Evolutionary conservation across 225 moss, liverwort and hornwort species (phyloP).

Genomic region (Polytrichum commune): DNA sequence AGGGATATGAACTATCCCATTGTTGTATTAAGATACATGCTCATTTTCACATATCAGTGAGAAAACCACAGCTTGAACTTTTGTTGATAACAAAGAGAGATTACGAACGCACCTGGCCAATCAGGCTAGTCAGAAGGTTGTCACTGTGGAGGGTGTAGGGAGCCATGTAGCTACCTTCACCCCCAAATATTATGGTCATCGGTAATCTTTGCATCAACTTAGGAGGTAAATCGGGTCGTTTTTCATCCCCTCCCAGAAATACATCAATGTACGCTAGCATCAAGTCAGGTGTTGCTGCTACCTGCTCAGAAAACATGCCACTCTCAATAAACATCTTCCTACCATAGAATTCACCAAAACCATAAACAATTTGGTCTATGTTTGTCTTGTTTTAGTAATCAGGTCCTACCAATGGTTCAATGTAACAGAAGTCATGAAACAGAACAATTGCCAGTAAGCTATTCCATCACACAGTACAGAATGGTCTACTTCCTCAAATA

Average conservation of each 20-base stretch:
- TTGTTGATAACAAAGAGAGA: not conserved
- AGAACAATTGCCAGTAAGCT: too few species aligned
- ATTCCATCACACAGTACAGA: too few species aligned
- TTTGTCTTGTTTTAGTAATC: not conserved
- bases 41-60: too few species aligned
- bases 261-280: slow-evolving; percentile 98
- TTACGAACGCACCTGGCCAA: slow-evolving; percentile 67
- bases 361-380: not conserved
- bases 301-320: slow-evolving; percentile 39
- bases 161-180: slow-evolving; percentile 95
- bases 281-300: slow-evolving; percentile 96
- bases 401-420: not conserved
- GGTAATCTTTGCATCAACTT: slow-evolving; percentile 83
- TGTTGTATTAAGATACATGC: too few species aligned
- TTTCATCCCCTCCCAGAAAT: slow-evolving; percentile 95
- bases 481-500: not conserved
- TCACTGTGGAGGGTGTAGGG: slow-evolving; percentile 94
- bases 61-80: too few species aligned
- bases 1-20: too few species aligned
- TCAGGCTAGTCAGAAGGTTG: slow-evolving; percentile 85
- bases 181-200: slow-evolving; percentile 89
- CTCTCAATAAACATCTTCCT: not conserved
- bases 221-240: slow-evolving; percentile 86
- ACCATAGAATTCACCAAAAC: not conserved
- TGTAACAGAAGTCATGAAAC: too few species aligned